phyloP scores from a whole-genome alignment of 129 eudicot genomes.

The Flaveria robusta region DNA sequence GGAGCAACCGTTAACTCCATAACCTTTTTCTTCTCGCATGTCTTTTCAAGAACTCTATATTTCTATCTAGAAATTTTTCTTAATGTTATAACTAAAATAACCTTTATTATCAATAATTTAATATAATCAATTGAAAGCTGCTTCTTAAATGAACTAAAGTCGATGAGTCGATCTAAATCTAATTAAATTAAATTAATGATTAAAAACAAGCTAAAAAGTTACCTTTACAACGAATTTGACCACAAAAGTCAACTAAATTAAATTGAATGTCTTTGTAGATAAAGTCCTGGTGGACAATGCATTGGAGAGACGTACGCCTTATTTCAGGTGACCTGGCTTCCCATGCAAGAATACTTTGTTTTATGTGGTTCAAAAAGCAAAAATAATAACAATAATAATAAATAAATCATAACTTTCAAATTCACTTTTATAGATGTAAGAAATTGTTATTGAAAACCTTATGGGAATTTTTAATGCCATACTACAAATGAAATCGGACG shows the following conservation, averaged over 20 bases:
- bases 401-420: background rate
- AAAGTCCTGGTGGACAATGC: slow-evolving; percentile 18
- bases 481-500: no score
- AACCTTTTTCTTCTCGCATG: no score
- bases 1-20: no score
- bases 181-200: background rate
- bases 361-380: background rate
- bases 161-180: background rate
- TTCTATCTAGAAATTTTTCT: no score
- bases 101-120: background rate
- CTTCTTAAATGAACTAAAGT: background rate
- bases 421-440: background rate
- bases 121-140: background rate
- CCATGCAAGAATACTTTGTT: slow-evolving; percentile 50
- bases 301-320: slow-evolving; percentile 64
- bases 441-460: no score
- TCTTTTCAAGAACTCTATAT: no score
- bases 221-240: background rate
- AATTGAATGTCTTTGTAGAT: slow-evolving; percentile 4
- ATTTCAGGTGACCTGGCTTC: slow-evolving; percentile 85
- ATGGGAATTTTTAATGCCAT: no score
- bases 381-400: background rate
- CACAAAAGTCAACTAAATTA: slow-evolving; percentile 25
- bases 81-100: no score
- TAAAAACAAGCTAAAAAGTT: slow-evolving; percentile 7